Conservation (phyloP, 164 flowering plant species). For the Chloranthus sessilifolius region DNA sequence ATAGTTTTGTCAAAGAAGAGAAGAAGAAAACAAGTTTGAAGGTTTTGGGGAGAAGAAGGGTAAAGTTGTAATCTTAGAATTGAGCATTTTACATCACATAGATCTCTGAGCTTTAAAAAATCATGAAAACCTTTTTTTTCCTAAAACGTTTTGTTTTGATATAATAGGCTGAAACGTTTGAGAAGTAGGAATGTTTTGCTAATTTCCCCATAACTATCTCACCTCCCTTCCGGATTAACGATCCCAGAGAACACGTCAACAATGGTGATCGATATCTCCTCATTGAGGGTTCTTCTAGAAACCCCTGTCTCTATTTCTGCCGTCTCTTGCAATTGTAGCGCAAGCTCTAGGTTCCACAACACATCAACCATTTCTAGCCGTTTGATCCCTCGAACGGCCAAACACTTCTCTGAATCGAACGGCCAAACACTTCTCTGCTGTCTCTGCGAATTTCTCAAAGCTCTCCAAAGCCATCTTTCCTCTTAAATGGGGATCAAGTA, state of each 20-base stretch:
- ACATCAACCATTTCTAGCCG: background rate
- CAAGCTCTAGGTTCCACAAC: constrained; percentile 1
- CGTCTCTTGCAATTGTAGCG: background rate
- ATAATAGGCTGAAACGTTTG: too few relatives aligned
- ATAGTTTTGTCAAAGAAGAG: too few relatives aligned
- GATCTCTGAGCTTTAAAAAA: too few relatives aligned
- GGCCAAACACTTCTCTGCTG: constrained; percentile 15
- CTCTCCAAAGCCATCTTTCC: constrained; percentile 24
- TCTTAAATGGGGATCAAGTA: constrained; percentile 24
- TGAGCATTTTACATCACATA: too few relatives aligned
- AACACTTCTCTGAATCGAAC: constrained; percentile 9
- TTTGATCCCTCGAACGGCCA: background rate
- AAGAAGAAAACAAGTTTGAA: too few relatives aligned
- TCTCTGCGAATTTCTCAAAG: constrained; percentile 18
- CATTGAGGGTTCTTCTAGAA: constrained; percentile 7
- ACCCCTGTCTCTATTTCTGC: background rate
- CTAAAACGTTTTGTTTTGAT: too few relatives aligned
- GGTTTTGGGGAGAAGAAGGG: too few relatives aligned
- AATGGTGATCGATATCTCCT: constrained; percentile 17
- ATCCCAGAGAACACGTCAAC: constrained; percentile 70
- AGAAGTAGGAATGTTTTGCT: too few relatives aligned
- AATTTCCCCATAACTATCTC: too few relatives aligned
- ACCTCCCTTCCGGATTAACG: constrained; percentile 84
- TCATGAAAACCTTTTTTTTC: too few relatives aligned
- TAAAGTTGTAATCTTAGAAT: too few relatives aligned